Percentiles rank a stretch among this genome's conserved stretches.
Conservation (phyloP, 257 asterid genomes). For the Solanum paucissectum region DNA sequence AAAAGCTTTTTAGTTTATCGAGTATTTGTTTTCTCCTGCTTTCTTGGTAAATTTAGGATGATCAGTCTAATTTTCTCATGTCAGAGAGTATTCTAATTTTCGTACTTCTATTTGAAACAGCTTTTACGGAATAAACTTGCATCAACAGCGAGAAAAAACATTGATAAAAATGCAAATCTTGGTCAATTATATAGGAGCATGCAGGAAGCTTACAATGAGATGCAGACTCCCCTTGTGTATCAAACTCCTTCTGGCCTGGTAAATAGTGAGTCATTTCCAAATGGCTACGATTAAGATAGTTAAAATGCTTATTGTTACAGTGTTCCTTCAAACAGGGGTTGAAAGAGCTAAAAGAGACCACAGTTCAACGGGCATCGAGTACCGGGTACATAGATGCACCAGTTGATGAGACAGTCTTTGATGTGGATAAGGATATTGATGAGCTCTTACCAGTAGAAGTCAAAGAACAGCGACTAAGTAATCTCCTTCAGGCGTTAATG, state of each 20-base stretch:
- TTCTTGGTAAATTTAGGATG: neutral
- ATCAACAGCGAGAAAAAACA: constrained; percentile 64
- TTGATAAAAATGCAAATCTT: constrained; percentile 52
- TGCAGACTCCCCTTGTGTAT: constrained; percentile 89
- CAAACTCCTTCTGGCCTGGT: constrained; percentile 77
- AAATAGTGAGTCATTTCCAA: neutral
- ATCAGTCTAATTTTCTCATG: neutral
- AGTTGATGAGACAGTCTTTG: constrained; percentile 62
- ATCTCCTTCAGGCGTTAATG: constrained; percentile 81
- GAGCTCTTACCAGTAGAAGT: constrained; percentile 90
- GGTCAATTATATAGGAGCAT: constrained; percentile 71
- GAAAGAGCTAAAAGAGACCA: constrained; percentile 78
- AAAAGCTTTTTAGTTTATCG: neutral
- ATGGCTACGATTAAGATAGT: neutral
- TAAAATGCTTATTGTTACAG: neutral
- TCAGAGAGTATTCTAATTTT: neutral
- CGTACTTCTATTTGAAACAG: constrained; percentile 31
- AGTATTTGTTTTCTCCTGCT: neutral
- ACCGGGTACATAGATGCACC: constrained; percentile 79
- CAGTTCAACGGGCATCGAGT: constrained; percentile 59
- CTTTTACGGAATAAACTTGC: constrained; percentile 84
- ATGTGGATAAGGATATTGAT: constrained; percentile 84
- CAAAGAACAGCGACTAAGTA: constrained; percentile 92
- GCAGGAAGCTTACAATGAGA: constrained; percentile 71
- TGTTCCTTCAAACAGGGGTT: constrained; percentile 43